Evolutionary conservation across 345 rosid genomes (phyloP), one percentile per base, ranked within the genome.

Genomic region (Camelina laxa): DNA sequence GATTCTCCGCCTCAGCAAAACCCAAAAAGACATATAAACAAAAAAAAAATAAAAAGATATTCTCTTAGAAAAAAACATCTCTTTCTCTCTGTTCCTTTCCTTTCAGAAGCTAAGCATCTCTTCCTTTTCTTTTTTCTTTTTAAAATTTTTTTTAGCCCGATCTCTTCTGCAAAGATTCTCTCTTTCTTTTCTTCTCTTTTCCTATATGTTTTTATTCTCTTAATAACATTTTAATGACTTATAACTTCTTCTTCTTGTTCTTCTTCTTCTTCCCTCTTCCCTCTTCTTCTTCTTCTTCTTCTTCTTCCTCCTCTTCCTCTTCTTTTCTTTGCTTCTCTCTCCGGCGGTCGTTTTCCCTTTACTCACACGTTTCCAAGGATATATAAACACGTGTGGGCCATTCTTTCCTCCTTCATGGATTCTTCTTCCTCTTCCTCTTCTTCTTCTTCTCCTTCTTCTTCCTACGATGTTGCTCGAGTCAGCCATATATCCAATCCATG

Each of bases 81-180:
- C 73, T 71, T 77, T 70, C 80, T 78, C 79, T 79, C 75, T 78
- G 78, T 84, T 79, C 74, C 75, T 82, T 78, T 83, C 80, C 85
- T 84, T 87, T 88, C 85, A 75, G 87, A 90, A 88, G 96, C 87
- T 75, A 82, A 88, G 93, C 90, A 88, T 90, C 91, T 80, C 87
- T 84, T 74, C 73, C 77, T 67, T 80, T 80, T 75, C 68, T 41
- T 73, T 70, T 77, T 73, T 75, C 55, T 76, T 76, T 80, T 75
- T 72, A 66, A 73, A 2, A 38, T 47, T 15, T 77, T 72, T 72
- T 77, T 72, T 72, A 8, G 22, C 73, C 69, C 73, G 81, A 78
- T 78, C 81, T 72, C 77, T 72, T 78, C 73, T 72, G 82, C 75
- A 53, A 82, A 87, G 88, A 86, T 90, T 45, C 82, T 57, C 69